A percentile compares a stretch with the other conserved stretches of the same genome.
Evolutionary conservation across 2,329 filamentous ascomycete genomes (phyloP).

Genomic region (Aspergillus costaricaensis): DNA sequence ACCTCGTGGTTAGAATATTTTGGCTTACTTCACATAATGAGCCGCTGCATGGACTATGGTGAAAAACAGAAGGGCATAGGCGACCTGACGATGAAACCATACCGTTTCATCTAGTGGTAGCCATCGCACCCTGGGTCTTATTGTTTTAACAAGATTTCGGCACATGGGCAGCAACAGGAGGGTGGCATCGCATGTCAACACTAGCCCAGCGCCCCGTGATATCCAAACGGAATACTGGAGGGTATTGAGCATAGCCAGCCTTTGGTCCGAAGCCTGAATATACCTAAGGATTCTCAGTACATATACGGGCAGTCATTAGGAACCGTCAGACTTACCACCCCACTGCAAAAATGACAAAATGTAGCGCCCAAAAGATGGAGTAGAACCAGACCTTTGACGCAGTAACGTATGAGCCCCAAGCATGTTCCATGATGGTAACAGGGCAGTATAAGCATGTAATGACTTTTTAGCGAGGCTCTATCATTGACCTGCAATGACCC

Average conservation of each 20-base stretch:
- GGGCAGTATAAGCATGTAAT: constrained; percentile 3
- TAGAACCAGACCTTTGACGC: constrained; percentile 75
- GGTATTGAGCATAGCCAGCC: constrained; percentile 75
- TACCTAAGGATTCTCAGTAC: constrained; percentile 59
- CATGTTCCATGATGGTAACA: constrained; percentile 49
- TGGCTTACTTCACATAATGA: constrained; percentile 88
- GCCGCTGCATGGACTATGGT: constrained; percentile 72
- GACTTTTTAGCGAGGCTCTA: constrained; percentile 3
- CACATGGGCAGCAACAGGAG: constrained; percentile 94
- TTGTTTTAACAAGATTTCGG: constrained; percentile 78
- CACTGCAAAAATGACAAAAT: constrained; percentile 75
- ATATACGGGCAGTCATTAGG: not conserved
- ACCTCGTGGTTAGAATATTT: too few species aligned
- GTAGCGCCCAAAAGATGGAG: constrained; percentile 75
- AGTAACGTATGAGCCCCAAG: constrained; percentile 61
- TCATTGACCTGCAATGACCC: constrained; percentile 33
- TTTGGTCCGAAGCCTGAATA: constrained; percentile 69
- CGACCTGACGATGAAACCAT: constrained; percentile 95
- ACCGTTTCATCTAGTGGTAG: constrained; percentile 93
- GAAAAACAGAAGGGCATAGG: constrained; percentile 85
- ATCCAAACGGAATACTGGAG: constrained; percentile 92
- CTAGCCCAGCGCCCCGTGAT: constrained; percentile 87
- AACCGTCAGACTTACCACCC: constrained; percentile 70
- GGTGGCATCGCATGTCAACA: constrained; percentile 78
- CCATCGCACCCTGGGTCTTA: constrained; percentile 85